Evolutionary conservation across 1,284 basidiomycete genomes (phyloP).

Genomic region (Cutaneotrichosporon sp.): DNA sequence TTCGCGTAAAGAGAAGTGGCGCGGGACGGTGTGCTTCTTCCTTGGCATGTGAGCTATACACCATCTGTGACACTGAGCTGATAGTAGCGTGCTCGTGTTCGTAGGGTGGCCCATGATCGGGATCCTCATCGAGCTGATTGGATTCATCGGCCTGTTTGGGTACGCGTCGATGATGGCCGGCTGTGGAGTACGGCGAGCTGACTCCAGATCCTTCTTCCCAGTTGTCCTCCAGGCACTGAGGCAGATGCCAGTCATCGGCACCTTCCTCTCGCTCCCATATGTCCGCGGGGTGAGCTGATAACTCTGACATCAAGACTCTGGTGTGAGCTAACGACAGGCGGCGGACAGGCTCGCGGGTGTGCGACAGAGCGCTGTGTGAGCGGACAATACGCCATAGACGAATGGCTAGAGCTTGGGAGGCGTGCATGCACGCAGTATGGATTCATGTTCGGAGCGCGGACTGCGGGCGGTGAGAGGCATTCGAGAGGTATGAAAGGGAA

Average conservation of each 20-base stretch:
- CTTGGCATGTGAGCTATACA: constrained; percentile 60
- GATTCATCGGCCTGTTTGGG: constrained; percentile 97
- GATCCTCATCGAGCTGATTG: constrained; percentile 89
- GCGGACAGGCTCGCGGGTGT: constrained; percentile 47
- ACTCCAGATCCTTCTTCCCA: constrained; percentile 92
- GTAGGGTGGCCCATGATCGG: constrained; percentile 93
- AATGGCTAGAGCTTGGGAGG: neutral
- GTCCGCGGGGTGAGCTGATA: constrained; percentile 56
- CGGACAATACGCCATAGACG: no score
- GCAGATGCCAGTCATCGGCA: constrained; percentile 89
- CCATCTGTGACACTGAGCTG: neutral
- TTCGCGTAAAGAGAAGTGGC: constrained; percentile 88
- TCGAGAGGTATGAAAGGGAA: no score
- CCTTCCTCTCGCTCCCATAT: constrained; percentile 77
- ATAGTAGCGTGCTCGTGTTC: constrained; percentile 50
- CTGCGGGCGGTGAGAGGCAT: no score
- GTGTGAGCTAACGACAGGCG: constrained; percentile 19
- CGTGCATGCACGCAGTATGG: neutral
- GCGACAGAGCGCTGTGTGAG: constrained; percentile 45
- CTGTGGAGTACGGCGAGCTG: neutral
- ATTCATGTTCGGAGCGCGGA: no score
- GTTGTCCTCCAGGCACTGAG: constrained; percentile 93
- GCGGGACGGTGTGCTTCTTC: constrained; percentile 88
- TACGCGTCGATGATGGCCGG: constrained; percentile 50
- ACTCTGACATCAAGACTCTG: neutral